Evolutionary conservation across 495 filamentous ascomycete genomes (phyloP).

Genomic region (Podospora bellae-mahoneyi): DNA sequence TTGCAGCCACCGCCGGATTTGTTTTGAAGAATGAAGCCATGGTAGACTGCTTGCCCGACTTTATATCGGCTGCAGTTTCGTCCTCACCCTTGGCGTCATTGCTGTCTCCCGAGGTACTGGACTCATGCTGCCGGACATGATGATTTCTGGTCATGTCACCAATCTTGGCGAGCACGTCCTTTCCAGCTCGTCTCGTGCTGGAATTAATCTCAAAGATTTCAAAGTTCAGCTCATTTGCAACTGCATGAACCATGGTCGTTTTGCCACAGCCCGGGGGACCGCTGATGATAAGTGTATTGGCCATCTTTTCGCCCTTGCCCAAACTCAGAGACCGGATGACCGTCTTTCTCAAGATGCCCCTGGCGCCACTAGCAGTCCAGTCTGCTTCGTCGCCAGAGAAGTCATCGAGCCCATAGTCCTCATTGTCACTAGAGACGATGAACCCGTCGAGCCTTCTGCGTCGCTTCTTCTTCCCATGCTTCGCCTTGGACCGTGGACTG

Average conservation of each 20-base stretch:
- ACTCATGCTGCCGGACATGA: slow-evolving; percentile 57
- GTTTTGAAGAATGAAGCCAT: slow-evolving; percentile 79
- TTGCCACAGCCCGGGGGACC: slow-evolving; percentile 91
- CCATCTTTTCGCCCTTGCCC: slow-evolving; percentile 37
- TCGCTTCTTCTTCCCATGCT: slow-evolving; percentile 61
- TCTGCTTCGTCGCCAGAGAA: slow-evolving; percentile 63
- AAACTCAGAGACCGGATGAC: slow-evolving; percentile 58
- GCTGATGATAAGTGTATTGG: slow-evolving; percentile 74
- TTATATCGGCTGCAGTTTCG: slow-evolving; percentile 54
- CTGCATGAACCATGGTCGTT: slow-evolving; percentile 86
- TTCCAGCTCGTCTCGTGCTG: slow-evolving; percentile 75
- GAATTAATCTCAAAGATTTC: slow-evolving; percentile 95
- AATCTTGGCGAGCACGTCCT: slow-evolving; percentile 85
- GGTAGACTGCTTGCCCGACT: slow-evolving; percentile 67
- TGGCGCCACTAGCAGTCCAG: slow-evolving; percentile 39
- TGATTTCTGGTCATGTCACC: slow-evolving; percentile 97
- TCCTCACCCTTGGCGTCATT: slow-evolving; percentile 33
- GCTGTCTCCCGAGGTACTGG: slow-evolving; percentile 18
- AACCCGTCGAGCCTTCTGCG: slow-evolving; percentile 80
- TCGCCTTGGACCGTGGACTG: slow-evolving; percentile 37
- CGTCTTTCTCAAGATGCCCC: slow-evolving; percentile 52
- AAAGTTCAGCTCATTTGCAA: slow-evolving; percentile 92
- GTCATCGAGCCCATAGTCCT: slow-evolving; percentile 70
- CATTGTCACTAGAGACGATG: slow-evolving; percentile 79
- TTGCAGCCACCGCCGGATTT: slow-evolving; percentile 24